Base-by-base conservation (phyloP, 768 basidiomycete species). In the Kwoniella dendrophila region DNA sequence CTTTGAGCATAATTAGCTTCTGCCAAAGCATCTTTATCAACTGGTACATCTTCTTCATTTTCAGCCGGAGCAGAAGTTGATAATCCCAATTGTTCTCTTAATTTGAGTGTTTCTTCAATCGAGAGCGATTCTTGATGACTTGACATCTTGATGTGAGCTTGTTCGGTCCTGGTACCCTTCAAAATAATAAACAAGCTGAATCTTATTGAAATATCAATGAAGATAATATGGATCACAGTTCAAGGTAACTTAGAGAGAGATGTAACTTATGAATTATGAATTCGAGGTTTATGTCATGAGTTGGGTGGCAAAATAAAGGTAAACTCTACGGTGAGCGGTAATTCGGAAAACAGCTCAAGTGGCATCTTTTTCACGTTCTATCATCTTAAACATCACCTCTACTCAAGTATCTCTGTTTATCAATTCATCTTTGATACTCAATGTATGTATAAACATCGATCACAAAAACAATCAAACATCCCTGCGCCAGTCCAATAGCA, bases 41-140 rank as follows among this genome's bases (percentile, higher is more conserved):
- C 66, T 18, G 52, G 70, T 18, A 57, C 63, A 24, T 71, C 74
- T 29, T 85, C 87, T 74, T 86, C 83, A n/a, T 83, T 84, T 7
- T 88, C 85, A 16, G 82, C 84, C 41, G 84, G 82, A 18, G 88
- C 89, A 59, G 98, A 85, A 41, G 96, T 94, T 77, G 93, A 91
- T 62, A 99, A 87, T 67, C 96, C 96, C 38, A 96, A 84, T 4
- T 88, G 89, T 61, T 95, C 86, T 81, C 96, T 91, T 78, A 96
- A 90, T 81, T 90, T 93, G 84, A 79, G 80, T 63, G 76, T 76
- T 68, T 80, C 79, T 50, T 80, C 79, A 40, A 80, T 66, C 29
- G 76, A 69, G 56, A 79, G 61, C 1, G 73, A 69, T 50, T 73
- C 72, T 45, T 61, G 56, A 40, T 73, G 70, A 24, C 63, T 56